Conservation (phyloP, 306 rosid genomes). For the Luffa acutangula region DNA sequence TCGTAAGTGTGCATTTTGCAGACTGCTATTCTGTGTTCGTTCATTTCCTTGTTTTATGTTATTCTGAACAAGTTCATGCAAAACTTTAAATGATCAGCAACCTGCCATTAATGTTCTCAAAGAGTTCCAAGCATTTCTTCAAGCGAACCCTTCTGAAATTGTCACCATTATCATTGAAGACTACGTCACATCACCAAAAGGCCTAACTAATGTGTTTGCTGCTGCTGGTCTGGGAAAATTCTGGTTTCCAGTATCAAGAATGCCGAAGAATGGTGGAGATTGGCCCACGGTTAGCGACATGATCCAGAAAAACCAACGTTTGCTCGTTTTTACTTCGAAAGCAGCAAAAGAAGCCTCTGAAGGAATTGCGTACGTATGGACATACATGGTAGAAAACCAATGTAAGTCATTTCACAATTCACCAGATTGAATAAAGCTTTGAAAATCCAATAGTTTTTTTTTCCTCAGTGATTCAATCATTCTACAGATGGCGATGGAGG, state of each 20-base stretch:
- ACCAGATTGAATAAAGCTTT: not conserved
- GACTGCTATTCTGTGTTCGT: not conserved
- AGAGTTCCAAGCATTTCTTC: constrained; percentile 65
- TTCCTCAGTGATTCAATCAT: not conserved
- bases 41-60: not conserved
- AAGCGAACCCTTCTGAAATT: constrained; percentile 71
- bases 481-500: constrained; percentile 60
- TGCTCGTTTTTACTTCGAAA: constrained; percentile 84
- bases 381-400: constrained; percentile 80
- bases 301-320: constrained; percentile 69
- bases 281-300: constrained; percentile 83
- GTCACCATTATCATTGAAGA: constrained; percentile 82
- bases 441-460: not conserved
- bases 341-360: constrained; percentile 60
- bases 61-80: not conserved
- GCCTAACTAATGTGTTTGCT: constrained; percentile 74
- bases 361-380: constrained; percentile 92
- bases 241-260: constrained; percentile 83
- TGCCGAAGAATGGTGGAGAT: constrained; percentile 77
- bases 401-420: constrained; percentile 37
- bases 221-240: constrained; percentile 77
- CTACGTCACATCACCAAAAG: constrained; percentile 77
- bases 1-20: constrained; percentile 43
- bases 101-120: constrained; percentile 75
- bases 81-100: constrained; percentile 32